Evolutionary conservation across 192 early-diverging fungal species (phyloP).

Genomic region (Podochytrium sp.): DNA sequence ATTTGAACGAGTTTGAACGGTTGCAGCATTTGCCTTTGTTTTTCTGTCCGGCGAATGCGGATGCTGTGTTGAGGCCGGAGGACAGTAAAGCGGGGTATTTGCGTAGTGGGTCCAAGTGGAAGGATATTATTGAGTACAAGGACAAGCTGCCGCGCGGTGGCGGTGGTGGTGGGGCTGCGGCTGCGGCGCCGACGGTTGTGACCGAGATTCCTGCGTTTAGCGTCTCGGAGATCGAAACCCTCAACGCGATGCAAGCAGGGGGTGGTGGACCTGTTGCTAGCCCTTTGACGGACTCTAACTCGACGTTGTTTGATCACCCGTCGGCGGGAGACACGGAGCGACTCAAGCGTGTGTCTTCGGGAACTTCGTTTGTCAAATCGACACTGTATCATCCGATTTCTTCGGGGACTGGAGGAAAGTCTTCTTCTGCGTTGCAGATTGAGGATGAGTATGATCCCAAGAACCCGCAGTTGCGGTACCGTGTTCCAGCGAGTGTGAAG

Average conservation of each 20-base stretch:
- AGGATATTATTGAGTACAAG: conserved; percentile 44
- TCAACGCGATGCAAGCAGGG: neutral
- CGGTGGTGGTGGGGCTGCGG: neutral
- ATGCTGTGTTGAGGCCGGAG: conserved; percentile 40
- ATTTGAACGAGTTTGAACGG: conserved; percentile 45
- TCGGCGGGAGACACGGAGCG: neutral
- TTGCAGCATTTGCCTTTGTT: conserved; percentile 49
- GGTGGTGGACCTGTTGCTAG: neutral
- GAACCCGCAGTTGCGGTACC: conserved; percentile 15
- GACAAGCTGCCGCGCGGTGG: neutral
- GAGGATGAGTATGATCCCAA: conserved; percentile 7
- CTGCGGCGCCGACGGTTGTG: neutral
- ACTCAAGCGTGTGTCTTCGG: conserved; percentile 23
- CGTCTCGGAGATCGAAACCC: neutral
- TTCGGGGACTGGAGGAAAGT: neutral
- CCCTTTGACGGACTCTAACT: neutral
- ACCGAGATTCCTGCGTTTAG: neutral
- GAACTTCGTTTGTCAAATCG: conserved; percentile 18
- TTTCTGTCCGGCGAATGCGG: conserved; percentile 54
- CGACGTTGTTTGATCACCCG: neutral
- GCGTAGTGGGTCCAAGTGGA: conserved; percentile 42
- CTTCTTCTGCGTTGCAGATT: neutral
- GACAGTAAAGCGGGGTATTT: conserved; percentile 48
- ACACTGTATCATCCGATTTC: conserved; percentile 12
- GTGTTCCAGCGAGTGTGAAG: conserved; percentile 28